Conservation (phyloP, 1,284 basidiomycete species). For the Malassezia brasiliensis region DNA sequence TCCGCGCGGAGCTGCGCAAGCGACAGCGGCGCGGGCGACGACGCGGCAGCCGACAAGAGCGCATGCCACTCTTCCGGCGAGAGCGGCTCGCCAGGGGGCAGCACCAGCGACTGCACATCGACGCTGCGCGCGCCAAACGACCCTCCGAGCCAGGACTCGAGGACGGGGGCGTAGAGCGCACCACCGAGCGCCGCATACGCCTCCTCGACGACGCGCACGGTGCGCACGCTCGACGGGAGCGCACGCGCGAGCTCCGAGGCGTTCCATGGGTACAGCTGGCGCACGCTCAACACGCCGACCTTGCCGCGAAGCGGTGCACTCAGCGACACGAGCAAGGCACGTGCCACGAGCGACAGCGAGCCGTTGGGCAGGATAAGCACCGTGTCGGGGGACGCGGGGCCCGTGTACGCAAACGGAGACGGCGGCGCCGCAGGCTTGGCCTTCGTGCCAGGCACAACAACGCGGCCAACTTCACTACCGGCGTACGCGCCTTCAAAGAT, state of each 20-base stretch:
- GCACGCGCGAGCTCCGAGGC: constrained; percentile 31
- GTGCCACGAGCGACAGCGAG: constrained; percentile 33
- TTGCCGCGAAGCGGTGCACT: constrained; percentile 26
- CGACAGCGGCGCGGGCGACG: constrained; percentile 19
- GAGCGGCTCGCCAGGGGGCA: constrained; percentile 30
- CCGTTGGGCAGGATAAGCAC: constrained; percentile 43
- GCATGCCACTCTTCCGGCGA: constrained; percentile 26
- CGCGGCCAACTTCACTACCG: constrained; percentile 33
- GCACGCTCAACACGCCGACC: constrained; percentile 36
- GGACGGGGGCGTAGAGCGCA: constrained; percentile 35
- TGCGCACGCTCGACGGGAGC: constrained; percentile 32
- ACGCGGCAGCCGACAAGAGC: constrained; percentile 25
- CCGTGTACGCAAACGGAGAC: constrained; percentile 41
- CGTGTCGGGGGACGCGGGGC: constrained; percentile 31
- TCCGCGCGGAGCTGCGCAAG: constrained; percentile 24
- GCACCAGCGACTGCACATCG: constrained; percentile 26
- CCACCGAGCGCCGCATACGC: constrained; percentile 21
- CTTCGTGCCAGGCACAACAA: constrained; percentile 32
- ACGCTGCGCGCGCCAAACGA: constrained; percentile 20
- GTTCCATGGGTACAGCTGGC: constrained; percentile 35
- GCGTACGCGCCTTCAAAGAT: constrained; percentile 46
- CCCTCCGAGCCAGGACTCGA: constrained; percentile 25
- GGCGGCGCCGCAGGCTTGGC: constrained; percentile 59
- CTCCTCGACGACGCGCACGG: constrained; percentile 43
- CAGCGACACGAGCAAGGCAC: constrained; percentile 31